phyloP scores from a whole-genome alignment of 305 asterid species.

The Ruellia speciosa region DNA sequence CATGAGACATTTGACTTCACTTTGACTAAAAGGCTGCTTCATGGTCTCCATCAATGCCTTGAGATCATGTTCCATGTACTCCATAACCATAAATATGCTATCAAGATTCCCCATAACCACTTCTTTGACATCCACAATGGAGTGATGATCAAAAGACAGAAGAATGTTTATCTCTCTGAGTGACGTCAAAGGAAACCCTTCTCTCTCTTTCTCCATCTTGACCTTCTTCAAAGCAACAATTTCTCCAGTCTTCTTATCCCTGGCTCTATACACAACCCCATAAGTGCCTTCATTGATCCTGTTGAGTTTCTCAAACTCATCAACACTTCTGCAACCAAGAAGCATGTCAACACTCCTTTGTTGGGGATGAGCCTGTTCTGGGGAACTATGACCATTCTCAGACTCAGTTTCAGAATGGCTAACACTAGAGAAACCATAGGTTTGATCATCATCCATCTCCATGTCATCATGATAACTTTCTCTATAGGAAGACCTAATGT shows the following conservation, averaged over 20 bases:
- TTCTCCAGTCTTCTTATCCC: slow-evolving; percentile 75
- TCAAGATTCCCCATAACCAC: slow-evolving; percentile 80
- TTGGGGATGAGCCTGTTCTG: slow-evolving; percentile 38
- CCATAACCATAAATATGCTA: slow-evolving; percentile 86
- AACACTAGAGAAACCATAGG: slow-evolving; percentile 30
- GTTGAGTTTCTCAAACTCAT: slow-evolving; percentile 81
- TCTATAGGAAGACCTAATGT: slow-evolving; percentile 52
- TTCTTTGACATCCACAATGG: slow-evolving; percentile 82
- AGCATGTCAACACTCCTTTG: slow-evolving; percentile 81
- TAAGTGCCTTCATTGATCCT: slow-evolving; percentile 93
- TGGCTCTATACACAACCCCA: slow-evolving; percentile 86
- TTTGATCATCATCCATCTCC: slow-evolving; percentile 40
- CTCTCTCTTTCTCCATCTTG: slow-evolving; percentile 89
- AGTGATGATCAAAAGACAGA: slow-evolving; percentile 68
- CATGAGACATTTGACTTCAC: slow-evolving; percentile 94
- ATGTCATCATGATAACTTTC: slow-evolving; percentile 43
- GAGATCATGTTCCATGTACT: slow-evolving; percentile 96
- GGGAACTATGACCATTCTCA: slow-evolving; percentile 43
- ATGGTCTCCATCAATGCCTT: slow-evolving; percentile 78
- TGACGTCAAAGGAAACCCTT: slow-evolving; percentile 87
- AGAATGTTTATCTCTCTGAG: slow-evolving; percentile 84
- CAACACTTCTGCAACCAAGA: slow-evolving; percentile 86
- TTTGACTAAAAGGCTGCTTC: slow-evolving; percentile 74
- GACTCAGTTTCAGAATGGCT: slow-evolving; percentile 52
- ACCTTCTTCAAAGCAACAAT: slow-evolving; percentile 92